Conservation (phyloP, 495 filamentous ascomycete genomes). For the Corynascus novoguineensis region DNA sequence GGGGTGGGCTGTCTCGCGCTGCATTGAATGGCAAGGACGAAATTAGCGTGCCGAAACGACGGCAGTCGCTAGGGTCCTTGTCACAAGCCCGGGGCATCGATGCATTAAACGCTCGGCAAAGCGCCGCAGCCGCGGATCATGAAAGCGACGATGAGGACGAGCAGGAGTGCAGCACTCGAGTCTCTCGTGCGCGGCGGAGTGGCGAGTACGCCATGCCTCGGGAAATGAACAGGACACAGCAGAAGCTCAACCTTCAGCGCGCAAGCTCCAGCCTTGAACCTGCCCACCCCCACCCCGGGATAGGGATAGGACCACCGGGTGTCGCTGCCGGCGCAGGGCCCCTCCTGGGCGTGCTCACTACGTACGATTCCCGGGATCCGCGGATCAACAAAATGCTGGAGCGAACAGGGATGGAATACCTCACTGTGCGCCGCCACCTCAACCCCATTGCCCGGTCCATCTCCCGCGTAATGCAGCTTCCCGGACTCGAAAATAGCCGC, state of each 20-base stretch:
- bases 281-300: slow-evolving; percentile 34
- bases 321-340: slow-evolving; percentile 28
- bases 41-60: slow-evolving; percentile 17
- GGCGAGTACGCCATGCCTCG: slow-evolving; percentile 32
- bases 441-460: slow-evolving; percentile 58
- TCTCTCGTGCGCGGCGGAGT: slow-evolving; percentile 10
- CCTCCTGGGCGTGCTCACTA: slow-evolving; percentile 33
- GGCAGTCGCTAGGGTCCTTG: slow-evolving; percentile 26
- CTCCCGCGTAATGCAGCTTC: slow-evolving; percentile 46
- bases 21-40: slow-evolving; percentile 16
- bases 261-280: slow-evolving; percentile 61
- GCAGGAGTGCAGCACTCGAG: slow-evolving; percentile 2
- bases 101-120: slow-evolving; percentile 6
- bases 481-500: slow-evolving; percentile 42
- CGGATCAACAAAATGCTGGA: slow-evolving; percentile 54
- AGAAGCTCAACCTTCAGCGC: slow-evolving; percentile 65
- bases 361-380: slow-evolving; percentile 46
- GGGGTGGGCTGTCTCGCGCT: slow-evolving; percentile 14
- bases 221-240: slow-evolving; percentile 59
- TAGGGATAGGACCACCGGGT: slow-evolving; percentile 32
- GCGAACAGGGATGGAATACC: slow-evolving; percentile 58
- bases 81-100: slow-evolving; percentile 17
- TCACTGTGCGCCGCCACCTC: slow-evolving; percentile 61
- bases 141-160: slow-evolving; percentile 34
- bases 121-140: slow-evolving; percentile 20